These are phyloP conservation scores for Colletotrichum sp. DNA, from an alignment of 2,329 filamentous ascomycete genomes.

Conservation along the genomic window DNA sequence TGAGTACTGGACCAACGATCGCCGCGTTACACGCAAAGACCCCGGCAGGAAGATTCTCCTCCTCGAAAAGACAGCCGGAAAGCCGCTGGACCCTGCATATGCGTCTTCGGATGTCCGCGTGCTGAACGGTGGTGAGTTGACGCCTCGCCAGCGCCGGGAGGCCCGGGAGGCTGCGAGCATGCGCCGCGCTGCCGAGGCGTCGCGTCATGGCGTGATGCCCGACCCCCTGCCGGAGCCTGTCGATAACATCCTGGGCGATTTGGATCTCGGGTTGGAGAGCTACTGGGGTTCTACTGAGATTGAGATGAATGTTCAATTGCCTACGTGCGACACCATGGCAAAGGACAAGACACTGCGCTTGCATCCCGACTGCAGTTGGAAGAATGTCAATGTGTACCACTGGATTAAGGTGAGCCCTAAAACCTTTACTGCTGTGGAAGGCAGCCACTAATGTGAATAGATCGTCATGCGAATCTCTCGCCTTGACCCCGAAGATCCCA, in stretches of 20 bases:
- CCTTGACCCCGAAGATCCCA: constrained; percentile 77
- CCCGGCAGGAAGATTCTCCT: constrained; percentile 83
- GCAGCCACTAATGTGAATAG: constrained; percentile 45
- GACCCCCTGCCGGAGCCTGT: constrained; percentile 54
- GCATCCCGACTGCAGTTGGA: constrained; percentile 91
- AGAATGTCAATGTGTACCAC: constrained; percentile 91
- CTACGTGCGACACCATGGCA: constrained; percentile 86
- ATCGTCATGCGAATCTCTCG: constrained; percentile 93
- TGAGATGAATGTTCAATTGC: constrained; percentile 91
- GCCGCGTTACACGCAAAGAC: constrained; percentile 83
- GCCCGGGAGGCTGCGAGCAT: constrained; percentile 52
- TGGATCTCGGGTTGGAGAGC: constrained; percentile 72
- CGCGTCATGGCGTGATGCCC: constrained; percentile 41
- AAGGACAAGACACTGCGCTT: constrained; percentile 70
- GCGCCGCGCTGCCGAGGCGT: constrained; percentile 60
- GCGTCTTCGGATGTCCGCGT: constrained; percentile 78
- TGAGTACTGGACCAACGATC: constrained; percentile 89
- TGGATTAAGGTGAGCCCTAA: constrained; percentile 82
- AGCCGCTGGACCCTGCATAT: constrained; percentile 74
- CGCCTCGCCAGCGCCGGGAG: constrained; percentile 49
- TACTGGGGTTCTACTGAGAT: constrained; percentile 91
- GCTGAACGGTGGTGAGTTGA: constrained; percentile 80
- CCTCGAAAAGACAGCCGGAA: constrained; percentile 87
- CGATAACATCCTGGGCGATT: constrained; percentile 81
- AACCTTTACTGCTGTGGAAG: background rate